Percentiles rank a stretch among this genome's conserved stretches.
Conservation (phyloP, 139 green algal species). For the Volvox africanus region DNA sequence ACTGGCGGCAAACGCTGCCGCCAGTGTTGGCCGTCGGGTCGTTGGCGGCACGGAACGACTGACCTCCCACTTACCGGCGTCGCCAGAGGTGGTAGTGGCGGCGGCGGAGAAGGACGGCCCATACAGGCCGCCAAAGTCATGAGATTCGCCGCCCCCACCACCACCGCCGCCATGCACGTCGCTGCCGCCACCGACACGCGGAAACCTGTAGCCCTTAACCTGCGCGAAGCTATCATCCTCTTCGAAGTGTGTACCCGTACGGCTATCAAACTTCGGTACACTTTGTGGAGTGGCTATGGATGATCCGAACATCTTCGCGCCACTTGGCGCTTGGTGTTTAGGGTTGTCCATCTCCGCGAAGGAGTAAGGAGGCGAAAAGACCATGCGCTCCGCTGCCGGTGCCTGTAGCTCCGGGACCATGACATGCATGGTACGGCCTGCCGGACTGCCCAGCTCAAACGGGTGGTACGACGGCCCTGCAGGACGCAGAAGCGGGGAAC, state of each 20-base stretch:
- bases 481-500: not conserved
- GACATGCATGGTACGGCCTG: not conserved
- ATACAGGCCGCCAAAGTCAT: not conserved
- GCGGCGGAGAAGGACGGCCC: not conserved
- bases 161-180: not conserved
- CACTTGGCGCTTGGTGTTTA: too few relatives aligned
- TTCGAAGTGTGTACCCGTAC: too few relatives aligned
- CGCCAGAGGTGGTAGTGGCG: not conserved
- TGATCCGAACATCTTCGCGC: too few relatives aligned
- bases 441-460: conserved; percentile 26
- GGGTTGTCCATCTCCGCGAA: too few relatives aligned
- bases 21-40: not conserved
- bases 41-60: too few relatives aligned
- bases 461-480: conserved; percentile 9
- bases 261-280: too few relatives aligned
- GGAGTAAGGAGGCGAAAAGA: too few relatives aligned
- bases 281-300: not conserved
- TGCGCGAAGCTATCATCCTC: too few relatives aligned
- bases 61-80: too few relatives aligned
- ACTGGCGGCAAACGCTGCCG: not conserved
- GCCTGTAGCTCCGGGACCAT: not conserved
- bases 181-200: not conserved
- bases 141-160: not conserved
- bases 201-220: too few relatives aligned
- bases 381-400: not conserved